phyloP scores from a whole-genome alignment of 805 yeast genomes.

The Sugiyamaella valdiviana region DNA sequence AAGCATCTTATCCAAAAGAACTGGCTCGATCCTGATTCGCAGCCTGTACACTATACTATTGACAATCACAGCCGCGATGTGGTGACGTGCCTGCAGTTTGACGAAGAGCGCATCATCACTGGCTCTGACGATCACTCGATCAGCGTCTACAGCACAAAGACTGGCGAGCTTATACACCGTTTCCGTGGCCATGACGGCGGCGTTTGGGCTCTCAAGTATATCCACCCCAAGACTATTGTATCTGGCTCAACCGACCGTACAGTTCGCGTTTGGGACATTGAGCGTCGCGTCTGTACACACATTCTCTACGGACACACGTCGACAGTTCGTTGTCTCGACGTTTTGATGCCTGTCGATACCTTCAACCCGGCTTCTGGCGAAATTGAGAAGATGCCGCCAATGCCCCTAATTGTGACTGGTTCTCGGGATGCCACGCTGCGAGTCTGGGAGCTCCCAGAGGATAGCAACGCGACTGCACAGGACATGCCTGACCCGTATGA shows the following conservation, averaged over 20 bases:
- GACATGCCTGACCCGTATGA: slow-evolving; percentile 14
- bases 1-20: slow-evolving; percentile 52
- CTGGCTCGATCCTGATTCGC: slow-evolving; percentile 73
- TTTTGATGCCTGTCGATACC: slow-evolving; percentile 58
- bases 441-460: slow-evolving; percentile 70
- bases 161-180: slow-evolving; percentile 57
- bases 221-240: slow-evolving; percentile 64
- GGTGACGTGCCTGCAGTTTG: slow-evolving; percentile 93
- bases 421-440: slow-evolving; percentile 80
- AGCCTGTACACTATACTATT: slow-evolving; percentile 61
- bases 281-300: slow-evolving; percentile 81
- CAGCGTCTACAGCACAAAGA: slow-evolving; percentile 68
- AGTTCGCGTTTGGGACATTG: slow-evolving; percentile 88
- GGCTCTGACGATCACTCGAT: slow-evolving; percentile 87
- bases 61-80: slow-evolving; percentile 71
- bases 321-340: slow-evolving; percentile 86
- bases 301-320: slow-evolving; percentile 88
- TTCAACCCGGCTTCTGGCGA: slow-evolving; percentile 51
- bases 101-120: slow-evolving; percentile 81
- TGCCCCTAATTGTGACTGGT: slow-evolving; percentile 76
- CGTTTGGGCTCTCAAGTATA: slow-evolving; percentile 94
- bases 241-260: slow-evolving; percentile 94
- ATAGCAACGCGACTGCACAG: slow-evolving; percentile 32
- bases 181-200: slow-evolving; percentile 93
- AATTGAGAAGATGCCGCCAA: slow-evolving; percentile 48